phyloP scores from a whole-genome alignment of 805 yeast species.

The Starmerella tilneyi region DNA sequence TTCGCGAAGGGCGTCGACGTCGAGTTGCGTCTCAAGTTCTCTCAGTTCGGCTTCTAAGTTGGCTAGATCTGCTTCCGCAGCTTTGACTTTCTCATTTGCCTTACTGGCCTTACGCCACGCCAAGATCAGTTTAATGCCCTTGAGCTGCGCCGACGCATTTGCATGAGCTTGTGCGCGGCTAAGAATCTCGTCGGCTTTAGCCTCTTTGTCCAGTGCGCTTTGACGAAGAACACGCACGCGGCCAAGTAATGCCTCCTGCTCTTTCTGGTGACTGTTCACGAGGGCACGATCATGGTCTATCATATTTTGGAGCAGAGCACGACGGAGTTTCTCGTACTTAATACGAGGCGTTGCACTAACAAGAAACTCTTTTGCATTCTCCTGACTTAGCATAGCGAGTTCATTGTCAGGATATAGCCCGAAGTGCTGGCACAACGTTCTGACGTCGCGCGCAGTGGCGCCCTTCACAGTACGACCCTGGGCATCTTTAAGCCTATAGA shows the following conservation, averaged over 20 bases:
- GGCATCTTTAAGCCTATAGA: slow-evolving; percentile 47
- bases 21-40: not conserved
- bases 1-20: not conserved
- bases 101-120: slow-evolving; percentile 7
- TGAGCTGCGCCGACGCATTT: not conserved
- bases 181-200: slow-evolving; percentile 1
- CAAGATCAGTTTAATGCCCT: slow-evolving; percentile 1
- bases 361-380: slow-evolving; percentile 81
- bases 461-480: slow-evolving; percentile 44
- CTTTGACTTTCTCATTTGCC: not conserved
- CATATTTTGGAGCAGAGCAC: slow-evolving; percentile 31
- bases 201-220: not conserved
- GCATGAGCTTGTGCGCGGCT: slow-evolving; percentile 3
- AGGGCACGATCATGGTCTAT: slow-evolving; percentile 34
- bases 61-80: not conserved
- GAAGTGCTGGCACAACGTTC: slow-evolving; percentile 56
- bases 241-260: not conserved
- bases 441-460: slow-evolving; percentile 47
- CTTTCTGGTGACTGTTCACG: slow-evolving; percentile 31
- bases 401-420: slow-evolving; percentile 81
- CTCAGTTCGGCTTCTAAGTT: not conserved
- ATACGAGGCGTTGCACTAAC: slow-evolving; percentile 62
- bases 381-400: slow-evolving; percentile 85
- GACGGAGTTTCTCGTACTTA: slow-evolving; percentile 68
- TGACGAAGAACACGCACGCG: not conserved